These are phyloP conservation scores for Mallotus japonicus DNA, from an alignment of 441 rosid genomes.

Conservation along the genomic window DNA sequence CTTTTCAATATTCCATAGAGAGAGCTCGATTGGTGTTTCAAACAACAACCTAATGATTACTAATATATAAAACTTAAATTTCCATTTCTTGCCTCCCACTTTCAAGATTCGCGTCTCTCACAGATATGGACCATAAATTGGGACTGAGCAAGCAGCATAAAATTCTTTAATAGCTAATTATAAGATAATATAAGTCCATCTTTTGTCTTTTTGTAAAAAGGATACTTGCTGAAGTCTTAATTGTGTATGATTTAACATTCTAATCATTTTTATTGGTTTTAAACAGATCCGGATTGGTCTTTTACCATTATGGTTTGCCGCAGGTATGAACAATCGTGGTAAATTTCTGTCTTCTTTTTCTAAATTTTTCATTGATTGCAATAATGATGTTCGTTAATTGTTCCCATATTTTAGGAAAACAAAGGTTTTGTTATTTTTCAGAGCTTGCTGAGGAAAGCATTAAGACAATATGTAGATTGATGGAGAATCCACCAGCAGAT, in stretches of 20 bases:
- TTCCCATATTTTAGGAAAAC: conserved; percentile 46
- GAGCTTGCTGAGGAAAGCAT: conserved; percentile 48
- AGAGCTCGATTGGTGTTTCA: neutral
- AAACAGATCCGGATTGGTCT: conserved; percentile 59
- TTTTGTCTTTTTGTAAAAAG: neutral
- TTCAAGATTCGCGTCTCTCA: neutral
- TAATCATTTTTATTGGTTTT: conserved; percentile 25
- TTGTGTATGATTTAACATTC: conserved; percentile 16
- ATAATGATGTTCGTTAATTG: conserved; percentile 18
- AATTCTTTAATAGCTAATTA: neutral
- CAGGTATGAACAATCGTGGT: conserved; percentile 45
- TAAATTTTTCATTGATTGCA: neutral
- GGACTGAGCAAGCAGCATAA: neutral
- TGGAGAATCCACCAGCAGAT: conserved; percentile 35
- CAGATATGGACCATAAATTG: neutral
- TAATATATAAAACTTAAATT: neutral
- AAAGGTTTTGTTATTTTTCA: conserved; percentile 50
- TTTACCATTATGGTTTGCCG: conserved; percentile 63
- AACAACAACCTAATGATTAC: neutral
- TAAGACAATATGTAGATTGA: conserved; percentile 41
- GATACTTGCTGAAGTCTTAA: neutral
- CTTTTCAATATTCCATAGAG: neutral
- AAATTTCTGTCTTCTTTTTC: neutral
- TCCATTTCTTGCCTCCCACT: neutral
- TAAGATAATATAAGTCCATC: neutral